Base-by-base conservation (phyloP, 2,329 filamentous ascomycete species). In the Calycina herbarum region DNA sequence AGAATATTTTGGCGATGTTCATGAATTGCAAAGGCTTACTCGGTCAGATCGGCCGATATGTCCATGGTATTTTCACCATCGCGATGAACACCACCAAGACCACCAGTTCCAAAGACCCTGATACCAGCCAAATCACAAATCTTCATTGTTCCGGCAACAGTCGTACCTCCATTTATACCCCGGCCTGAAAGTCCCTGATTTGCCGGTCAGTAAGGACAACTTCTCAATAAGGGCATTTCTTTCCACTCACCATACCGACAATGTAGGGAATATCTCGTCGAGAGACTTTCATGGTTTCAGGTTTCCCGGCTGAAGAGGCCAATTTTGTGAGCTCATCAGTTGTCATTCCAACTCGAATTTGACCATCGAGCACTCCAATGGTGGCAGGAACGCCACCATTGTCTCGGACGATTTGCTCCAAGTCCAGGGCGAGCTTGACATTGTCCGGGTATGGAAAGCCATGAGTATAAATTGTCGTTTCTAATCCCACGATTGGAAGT, bases 401-500 rank as follows among this genome's bases (percentile, higher is more conserved):
- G 51, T 83, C 82, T 57, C 95, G 90, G 60, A 98, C 91, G 51
- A 96, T 83, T 13, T 89, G 87, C 75, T 97, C 92, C 66, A 98
- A 86, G 58, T 89, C 85, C 24, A 86, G 80, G 57, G 92, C 92
- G 15, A 99, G 82, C 27, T 90, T 88, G 51, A 90, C 79, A 72
- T 91, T 92, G 33, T 90, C 85, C 0, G 89, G 89, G 71, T 90
- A 90, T 2, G 89, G 88, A 69, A 89, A 91, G 82, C 93, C 94
- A 79, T 99, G 95, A 1, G 95, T 99, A 78, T 99, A 98, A 72
- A 99, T 98, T 4, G 95, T 97, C 1, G 92, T 93, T 78, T 99
- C 95, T 4, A 99, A 84, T 17, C 94, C 95, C 11, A 99, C 94
- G 3, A 99, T 89, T 0, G 95, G 94, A 73, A 87, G 89, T 64